Conservation (phyloP, 169 alveolate genomes). For the Plasmodium vivax region DNA sequence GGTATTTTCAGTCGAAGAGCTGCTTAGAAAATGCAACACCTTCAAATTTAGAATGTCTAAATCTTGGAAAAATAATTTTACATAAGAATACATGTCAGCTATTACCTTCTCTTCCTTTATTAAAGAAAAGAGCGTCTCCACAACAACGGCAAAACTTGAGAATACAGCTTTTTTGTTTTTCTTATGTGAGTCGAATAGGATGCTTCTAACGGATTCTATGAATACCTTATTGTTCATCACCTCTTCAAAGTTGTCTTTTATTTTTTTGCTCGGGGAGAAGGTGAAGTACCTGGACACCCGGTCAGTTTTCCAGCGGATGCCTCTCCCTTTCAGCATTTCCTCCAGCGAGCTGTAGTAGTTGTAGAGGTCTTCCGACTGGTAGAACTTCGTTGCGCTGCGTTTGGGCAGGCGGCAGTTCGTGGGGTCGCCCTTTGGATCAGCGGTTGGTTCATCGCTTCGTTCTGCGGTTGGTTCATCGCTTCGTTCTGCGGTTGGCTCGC, state of each 20-base stretch:
- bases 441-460: background rate
- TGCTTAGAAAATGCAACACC: background rate
- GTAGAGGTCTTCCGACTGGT: conserved; percentile 8
- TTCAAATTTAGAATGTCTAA: conserved; percentile 11
- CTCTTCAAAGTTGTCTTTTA: conserved; percentile 1
- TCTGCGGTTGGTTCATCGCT: background rate
- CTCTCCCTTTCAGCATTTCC: conserved; percentile 1
- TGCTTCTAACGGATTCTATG: conserved; percentile 49
- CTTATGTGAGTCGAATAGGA: conserved; percentile 23
- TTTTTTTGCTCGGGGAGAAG: conserved; percentile 9
- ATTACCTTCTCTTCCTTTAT: conserved; percentile 17
- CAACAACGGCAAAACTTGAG: conserved; percentile 26
- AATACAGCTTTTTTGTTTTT: conserved; percentile 6
- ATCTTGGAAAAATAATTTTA: conserved; percentile 31
- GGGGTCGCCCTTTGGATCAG: background rate
- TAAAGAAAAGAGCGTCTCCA: conserved; percentile 37
- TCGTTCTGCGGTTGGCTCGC: background rate
- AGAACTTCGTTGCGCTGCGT: background rate
- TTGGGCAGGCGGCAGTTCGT: background rate
- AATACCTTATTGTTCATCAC: conserved; percentile 3
- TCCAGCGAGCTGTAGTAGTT: conserved; percentile 41
- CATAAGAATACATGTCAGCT: conserved; percentile 23
- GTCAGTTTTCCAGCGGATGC: conserved; percentile 3
- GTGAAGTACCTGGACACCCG: conserved; percentile 19
- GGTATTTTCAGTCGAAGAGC: background rate